Evolutionary conservation across 495 filamentous ascomycete genomes (phyloP), one percentile per base, ranked within the genome.

Genomic region (Penicillium paradoxum): DNA sequence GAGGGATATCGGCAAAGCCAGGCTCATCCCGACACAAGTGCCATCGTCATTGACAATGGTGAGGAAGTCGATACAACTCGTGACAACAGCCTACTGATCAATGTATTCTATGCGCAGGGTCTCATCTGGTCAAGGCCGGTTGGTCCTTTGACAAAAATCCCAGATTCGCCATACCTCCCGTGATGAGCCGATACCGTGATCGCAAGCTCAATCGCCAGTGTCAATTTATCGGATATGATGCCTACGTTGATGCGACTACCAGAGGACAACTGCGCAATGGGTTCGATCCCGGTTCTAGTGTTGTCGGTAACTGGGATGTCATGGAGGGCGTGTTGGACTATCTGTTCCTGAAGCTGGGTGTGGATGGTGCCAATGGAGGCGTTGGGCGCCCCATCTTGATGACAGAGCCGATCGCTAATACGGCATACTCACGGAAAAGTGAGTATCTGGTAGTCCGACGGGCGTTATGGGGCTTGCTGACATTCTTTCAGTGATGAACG

Each of bases 41-140:
- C 91, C 32, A 96, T 98, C 59, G 88, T 98, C 53, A 98, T 98
- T 59, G 93, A 98, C 75, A 98, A 97, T 88, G 93, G 91, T 96
- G 71, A 47, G 58, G 34, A 11, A 24, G 21, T 43, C 11, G 18
- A 29, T 45, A 33, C 6, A 10, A 6, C 33, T 21, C 7, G n/a
- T 8, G 9, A 45, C 3, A 19, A 25, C 13, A 37, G 0, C 29
- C 9, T 13, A 3, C 21, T 50, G 45, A 52, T 22, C 2, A 9
- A 15, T n/a, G 14, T 29, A 9, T 11, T 50, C 45, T 24, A 43
- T 43, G 32, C 9, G 4, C 57, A 97, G 91, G 93, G 51, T 90
- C 93, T 14, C 93, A 87, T 44, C 78, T 83, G 29, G 84, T 95
- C 50, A 88, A 93, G 68, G 91, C 95, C 43, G 93, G 93, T 33